These are phyloP conservation scores for Abortiporus biennis DNA, from an alignment of 1,284 basidiomycete species.

Conservation along the genomic window DNA sequence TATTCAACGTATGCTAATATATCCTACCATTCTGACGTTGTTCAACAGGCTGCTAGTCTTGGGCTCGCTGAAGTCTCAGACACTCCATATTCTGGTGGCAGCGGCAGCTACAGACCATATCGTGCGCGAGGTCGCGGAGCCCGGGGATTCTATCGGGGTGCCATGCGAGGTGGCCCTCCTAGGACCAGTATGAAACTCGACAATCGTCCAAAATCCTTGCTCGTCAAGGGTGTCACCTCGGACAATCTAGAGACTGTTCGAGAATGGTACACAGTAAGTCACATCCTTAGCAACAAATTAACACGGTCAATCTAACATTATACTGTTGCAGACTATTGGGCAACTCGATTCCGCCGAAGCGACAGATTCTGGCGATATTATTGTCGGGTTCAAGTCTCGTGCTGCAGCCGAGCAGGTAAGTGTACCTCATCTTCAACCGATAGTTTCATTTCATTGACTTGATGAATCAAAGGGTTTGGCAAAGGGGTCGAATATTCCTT, in stretches of 20 bases:
- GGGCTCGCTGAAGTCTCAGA: conserved; percentile 55
- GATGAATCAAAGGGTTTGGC: conserved; percentile 46
- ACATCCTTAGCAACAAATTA: conserved; percentile 6
- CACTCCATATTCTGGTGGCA: conserved; percentile 23
- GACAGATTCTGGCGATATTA: conserved; percentile 44
- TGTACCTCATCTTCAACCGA: neutral
- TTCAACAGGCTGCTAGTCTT: conserved; percentile 65
- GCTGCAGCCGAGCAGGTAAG: conserved; percentile 70
- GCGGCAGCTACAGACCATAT: conserved; percentile 54
- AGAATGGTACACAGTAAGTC: conserved; percentile 77
- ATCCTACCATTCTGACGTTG: conserved; percentile 7
- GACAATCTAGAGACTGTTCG: conserved; percentile 57
- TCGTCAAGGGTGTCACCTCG: conserved; percentile 62
- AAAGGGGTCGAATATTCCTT: conserved; percentile 59
- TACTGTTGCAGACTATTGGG: conserved; percentile 44
- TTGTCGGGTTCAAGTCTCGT: conserved; percentile 65
- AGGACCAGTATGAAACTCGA: conserved; percentile 81
- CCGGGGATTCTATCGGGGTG: conserved; percentile 56
- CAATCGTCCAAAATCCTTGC: conserved; percentile 80
- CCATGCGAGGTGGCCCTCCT: conserved; percentile 56
- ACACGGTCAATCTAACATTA: conserved; percentile 10
- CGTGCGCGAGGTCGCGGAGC: conserved; percentile 68
- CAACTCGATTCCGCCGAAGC: conserved; percentile 59
- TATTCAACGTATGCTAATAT: neutral
- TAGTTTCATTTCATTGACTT: neutral